phyloP scores from a whole-genome alignment of 306 rosid genomes.

The Dryas drummondii region DNA sequence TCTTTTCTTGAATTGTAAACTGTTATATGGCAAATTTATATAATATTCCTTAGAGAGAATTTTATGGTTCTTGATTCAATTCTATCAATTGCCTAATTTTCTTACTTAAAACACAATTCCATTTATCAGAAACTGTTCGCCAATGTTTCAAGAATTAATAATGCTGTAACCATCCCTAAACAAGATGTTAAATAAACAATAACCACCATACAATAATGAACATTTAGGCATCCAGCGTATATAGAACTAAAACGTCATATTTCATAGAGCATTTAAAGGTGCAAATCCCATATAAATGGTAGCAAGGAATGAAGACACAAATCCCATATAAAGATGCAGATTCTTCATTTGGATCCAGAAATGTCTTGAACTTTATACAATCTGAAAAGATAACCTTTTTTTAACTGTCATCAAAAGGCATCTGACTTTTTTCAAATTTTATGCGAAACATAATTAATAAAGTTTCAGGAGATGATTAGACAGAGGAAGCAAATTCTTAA shows the following conservation, averaged over 20 bases:
- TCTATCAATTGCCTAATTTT: no score
- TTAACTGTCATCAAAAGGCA: background rate
- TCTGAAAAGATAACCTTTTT: background rate
- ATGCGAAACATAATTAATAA: background rate
- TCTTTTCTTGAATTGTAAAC: no score
- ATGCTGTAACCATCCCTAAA: background rate
- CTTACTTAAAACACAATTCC: background rate
- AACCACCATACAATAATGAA: background rate
- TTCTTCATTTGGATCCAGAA: background rate
- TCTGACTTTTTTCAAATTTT: constrained; percentile 3
- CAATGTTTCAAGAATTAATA: background rate
- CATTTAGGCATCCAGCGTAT: background rate
- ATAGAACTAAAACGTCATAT: background rate
- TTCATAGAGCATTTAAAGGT: background rate
- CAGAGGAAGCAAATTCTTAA: background rate
- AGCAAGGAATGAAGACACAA: background rate
- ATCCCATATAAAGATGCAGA: background rate
- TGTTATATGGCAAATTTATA: no score
- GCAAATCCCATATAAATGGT: background rate
- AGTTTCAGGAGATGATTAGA: background rate
- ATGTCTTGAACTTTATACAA: background rate
- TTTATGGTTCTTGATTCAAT: no score
- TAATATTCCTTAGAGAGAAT: no score
- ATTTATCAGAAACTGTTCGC: background rate
- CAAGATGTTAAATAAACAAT: background rate